phyloP scores from a whole-genome alignment of 192 early-diverging fungal species.

The Oehlia diaphana region DNA sequence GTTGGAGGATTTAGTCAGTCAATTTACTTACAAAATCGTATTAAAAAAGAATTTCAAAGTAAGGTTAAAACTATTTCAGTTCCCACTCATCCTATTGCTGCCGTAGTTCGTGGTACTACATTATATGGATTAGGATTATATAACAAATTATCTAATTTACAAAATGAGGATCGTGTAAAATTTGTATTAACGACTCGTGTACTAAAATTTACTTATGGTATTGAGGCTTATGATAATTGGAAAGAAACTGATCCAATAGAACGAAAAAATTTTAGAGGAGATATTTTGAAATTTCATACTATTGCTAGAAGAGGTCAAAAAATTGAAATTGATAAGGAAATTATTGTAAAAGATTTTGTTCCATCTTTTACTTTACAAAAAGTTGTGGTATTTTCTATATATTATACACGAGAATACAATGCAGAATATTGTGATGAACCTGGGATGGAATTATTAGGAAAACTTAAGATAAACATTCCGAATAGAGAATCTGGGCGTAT shows the following conservation, averaged over 20 bases:
- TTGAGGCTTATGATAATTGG: background rate
- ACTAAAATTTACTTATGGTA: background rate
- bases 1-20: constrained; percentile 61
- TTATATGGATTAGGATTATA: constrained; percentile 40
- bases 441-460: constrained; percentile 18
- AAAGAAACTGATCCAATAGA: background rate
- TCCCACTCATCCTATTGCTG: constrained; percentile 54
- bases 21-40: constrained; percentile 54
- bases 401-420: background rate
- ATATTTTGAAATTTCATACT: background rate
- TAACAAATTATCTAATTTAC: background rate
- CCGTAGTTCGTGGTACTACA: constrained; percentile 57
- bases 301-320: background rate
- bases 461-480: constrained; percentile 12
- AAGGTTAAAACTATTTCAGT: constrained; percentile 51
- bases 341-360: background rate
- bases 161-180: background rate
- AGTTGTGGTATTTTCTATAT: background rate
- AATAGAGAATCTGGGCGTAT: background rate
- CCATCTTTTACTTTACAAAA: background rate
- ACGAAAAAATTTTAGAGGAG: background rate
- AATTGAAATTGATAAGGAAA: background rate
- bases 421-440: constrained; percentile 26
- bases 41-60: constrained; percentile 49
- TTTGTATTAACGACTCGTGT: background rate